A percentile compares a stretch with the other conserved stretches of the same genome.
Evolutionary conservation across 164 flowering plant genomes (phyloP).

Genomic region (Kalanchoe fedtschenkoi): DNA sequence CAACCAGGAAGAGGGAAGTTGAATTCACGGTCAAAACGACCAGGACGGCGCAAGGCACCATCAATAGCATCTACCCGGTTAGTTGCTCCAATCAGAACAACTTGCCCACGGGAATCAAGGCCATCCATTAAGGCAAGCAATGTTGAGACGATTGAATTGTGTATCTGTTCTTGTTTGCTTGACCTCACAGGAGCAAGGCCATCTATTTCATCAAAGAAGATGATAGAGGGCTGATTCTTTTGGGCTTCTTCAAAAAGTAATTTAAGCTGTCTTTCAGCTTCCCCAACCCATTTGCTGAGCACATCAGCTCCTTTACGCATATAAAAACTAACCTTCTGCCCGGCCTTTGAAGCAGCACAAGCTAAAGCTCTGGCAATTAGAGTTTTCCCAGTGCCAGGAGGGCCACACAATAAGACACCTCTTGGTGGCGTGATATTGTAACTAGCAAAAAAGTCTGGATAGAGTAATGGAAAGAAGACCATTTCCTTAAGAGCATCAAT

Average conservation of each 20-base stretch:
- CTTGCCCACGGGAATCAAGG: conserved; percentile 99
- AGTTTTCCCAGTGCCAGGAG: conserved; percentile 99
- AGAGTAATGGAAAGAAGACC: conserved; percentile 95
- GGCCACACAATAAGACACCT: conserved; percentile 96
- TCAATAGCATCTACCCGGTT: conserved; percentile 98
- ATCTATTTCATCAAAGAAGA: conserved; percentile 99
- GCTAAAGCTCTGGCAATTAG: conserved; percentile 97
- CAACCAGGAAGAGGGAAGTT: conserved; percentile 94
- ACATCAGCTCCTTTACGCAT: conserved; percentile 99
- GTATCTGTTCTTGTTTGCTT: conserved; percentile 99
- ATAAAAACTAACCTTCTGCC: conserved; percentile 98
- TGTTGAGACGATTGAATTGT: conserved; percentile 97
- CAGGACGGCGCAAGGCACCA: conserved; percentile 98
- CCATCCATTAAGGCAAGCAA: conserved; percentile 99
- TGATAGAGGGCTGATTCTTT: conserved; percentile 94
- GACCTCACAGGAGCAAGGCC: conserved; percentile 99
- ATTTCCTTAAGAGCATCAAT: conserved; percentile 94
- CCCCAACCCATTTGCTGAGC: conserved; percentile 99
- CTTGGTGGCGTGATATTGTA: conserved; percentile 97
- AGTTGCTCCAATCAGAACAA: conserved; percentile 96
- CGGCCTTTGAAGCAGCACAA: conserved; percentile 99
- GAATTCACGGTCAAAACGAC: conserved; percentile 98
- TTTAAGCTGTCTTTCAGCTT: conserved; percentile 96
- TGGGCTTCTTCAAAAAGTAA: conserved; percentile 98
- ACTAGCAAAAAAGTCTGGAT: conserved; percentile 94